Percentiles rank a stretch among this genome's conserved stretches.
Evolutionary conservation across 1,284 basidiomycete genomes (phyloP).

Genomic region (Neolentinus lepideus): DNA sequence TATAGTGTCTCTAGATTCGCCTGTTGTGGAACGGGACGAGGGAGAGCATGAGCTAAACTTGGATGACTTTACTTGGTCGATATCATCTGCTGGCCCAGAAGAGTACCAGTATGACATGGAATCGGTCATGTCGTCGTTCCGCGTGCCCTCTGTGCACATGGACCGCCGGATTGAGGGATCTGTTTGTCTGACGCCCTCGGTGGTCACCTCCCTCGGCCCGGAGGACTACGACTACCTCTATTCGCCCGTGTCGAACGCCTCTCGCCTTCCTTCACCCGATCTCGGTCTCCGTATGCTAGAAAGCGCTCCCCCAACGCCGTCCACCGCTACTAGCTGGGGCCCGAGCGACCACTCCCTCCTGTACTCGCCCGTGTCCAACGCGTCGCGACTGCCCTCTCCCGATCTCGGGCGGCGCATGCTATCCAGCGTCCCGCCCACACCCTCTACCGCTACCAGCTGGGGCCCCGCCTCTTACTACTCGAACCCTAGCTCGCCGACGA

Average conservation of each 20-base stretch:
- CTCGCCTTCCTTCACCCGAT: constrained; percentile 30
- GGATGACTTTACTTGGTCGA: constrained; percentile 64
- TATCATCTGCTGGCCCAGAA: constrained; percentile 50
- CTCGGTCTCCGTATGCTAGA: constrained; percentile 20
- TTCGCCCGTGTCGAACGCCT: constrained; percentile 18
- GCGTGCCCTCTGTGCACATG: constrained; percentile 47
- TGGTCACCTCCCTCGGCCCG: constrained; percentile 32
- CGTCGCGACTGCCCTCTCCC: constrained; percentile 34
- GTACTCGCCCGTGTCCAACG: constrained; percentile 19
- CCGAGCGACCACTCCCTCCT: constrained; percentile 27
- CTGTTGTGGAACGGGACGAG: constrained; percentile 19
- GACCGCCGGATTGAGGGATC: constrained; percentile 48
- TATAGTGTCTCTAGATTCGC: constrained; percentile 30
- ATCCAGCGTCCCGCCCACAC: constrained; percentile 15
- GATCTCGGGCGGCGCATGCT: not conserved
- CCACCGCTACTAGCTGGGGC: constrained; percentile 39
- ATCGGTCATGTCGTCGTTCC: constrained; percentile 3
- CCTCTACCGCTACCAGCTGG: constrained; percentile 34
- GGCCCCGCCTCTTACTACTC: constrained; percentile 37
- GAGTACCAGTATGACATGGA: constrained; percentile 8
- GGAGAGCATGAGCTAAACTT: constrained; percentile 39
- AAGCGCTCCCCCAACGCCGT: constrained; percentile 15
- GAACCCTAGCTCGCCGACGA: constrained; percentile 23
- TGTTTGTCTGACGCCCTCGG: constrained; percentile 48
- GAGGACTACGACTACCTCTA: constrained; percentile 21